phyloP scores from a whole-genome alignment of 2,329 filamentous ascomycete species.

The Diaporthe nobilis region DNA sequence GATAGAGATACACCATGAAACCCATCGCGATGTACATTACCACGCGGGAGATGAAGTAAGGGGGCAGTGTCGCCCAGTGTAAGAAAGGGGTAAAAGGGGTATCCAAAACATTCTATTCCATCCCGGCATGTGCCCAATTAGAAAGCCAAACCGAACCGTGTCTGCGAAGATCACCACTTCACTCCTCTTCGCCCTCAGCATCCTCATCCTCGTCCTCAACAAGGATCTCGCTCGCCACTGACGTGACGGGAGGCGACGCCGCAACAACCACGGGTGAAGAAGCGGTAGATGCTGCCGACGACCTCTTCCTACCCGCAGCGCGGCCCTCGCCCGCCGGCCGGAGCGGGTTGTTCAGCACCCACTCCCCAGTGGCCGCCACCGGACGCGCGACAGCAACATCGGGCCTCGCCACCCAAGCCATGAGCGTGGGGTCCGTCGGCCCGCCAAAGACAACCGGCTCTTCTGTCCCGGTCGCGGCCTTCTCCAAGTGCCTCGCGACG shows the following conservation, averaged over 20 bases:
- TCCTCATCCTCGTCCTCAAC: slow-evolving; percentile 42
- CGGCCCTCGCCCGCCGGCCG: slow-evolving; percentile 36
- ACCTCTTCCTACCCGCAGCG: slow-evolving; percentile 33
- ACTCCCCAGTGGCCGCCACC: slow-evolving; percentile 45
- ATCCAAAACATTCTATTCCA: slow-evolving; percentile 30
- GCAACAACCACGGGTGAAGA: slow-evolving; percentile 9
- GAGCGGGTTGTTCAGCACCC: slow-evolving; percentile 54
- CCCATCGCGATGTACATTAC: background rate
- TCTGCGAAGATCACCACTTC: background rate
- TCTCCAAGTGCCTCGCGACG: slow-evolving; percentile 84
- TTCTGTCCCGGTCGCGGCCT: slow-evolving; percentile 54
- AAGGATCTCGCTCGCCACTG: slow-evolving; percentile 38
- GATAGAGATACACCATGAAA: slow-evolving; percentile 16
- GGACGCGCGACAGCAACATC: slow-evolving; percentile 55
- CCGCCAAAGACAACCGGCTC: slow-evolving; percentile 56
- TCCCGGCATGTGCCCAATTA: background rate
- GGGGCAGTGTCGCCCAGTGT: background rate
- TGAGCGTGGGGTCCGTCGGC: slow-evolving; percentile 54
- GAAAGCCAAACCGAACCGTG: background rate
- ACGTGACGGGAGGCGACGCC: slow-evolving; percentile 2
- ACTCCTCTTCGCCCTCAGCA: slow-evolving; percentile 43
- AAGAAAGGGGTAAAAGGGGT: slow-evolving; percentile 9
- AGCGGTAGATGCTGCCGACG: background rate
- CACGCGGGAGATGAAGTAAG: background rate
- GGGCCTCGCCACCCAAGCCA: slow-evolving; percentile 55